phyloP scores from a whole-genome alignment of 1,284 basidiomycete genomes.

The Naganishia albida region DNA sequence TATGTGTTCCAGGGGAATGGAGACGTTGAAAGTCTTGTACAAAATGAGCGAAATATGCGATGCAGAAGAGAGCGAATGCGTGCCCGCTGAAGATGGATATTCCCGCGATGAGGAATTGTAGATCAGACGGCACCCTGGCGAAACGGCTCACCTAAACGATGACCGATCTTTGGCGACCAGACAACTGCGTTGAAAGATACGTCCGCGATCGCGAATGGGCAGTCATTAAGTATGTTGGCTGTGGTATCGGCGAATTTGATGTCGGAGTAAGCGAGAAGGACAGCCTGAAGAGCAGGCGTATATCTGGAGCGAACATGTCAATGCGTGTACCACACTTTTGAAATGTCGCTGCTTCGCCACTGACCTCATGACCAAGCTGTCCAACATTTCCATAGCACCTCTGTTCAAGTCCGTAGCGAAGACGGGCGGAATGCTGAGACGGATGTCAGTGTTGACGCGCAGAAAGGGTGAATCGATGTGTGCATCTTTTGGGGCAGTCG shows the following conservation, averaged over 20 bases:
- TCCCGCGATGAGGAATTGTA: conserved; percentile 21
- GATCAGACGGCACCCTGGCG: conserved; percentile 11
- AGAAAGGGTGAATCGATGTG: conserved; percentile 59
- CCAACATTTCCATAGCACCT: conserved; percentile 83
- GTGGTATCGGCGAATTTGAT: conserved; percentile 68
- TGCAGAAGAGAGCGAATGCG: conserved; percentile 85
- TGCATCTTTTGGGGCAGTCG: neutral
- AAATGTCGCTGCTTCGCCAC: conserved; percentile 38
- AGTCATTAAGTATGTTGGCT: conserved; percentile 76
- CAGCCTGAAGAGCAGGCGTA: conserved; percentile 79
- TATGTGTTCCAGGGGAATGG: conserved; percentile 91
- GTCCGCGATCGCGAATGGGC: conserved; percentile 77
- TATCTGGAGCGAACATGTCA: conserved; percentile 62
- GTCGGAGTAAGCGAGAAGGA: conserved; percentile 83
- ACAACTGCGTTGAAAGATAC: conserved; percentile 80
- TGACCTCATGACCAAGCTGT: conserved; percentile 91
- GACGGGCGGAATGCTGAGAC: conserved; percentile 77
- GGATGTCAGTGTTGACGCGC: conserved; percentile 65
- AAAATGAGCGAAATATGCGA: conserved; percentile 91
- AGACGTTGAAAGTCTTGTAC: conserved; percentile 94
- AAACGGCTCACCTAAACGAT: conserved; percentile 69
- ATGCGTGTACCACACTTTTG: no score
- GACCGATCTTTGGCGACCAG: conserved; percentile 85
- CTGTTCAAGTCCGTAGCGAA: conserved; percentile 69
- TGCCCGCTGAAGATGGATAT: conserved; percentile 63